A percentile compares a stretch with the other conserved stretches of the same genome.
Evolutionary conservation across 176 grass and related monocot species (phyloP).

Genomic region (Bolboschoenus planiculmis): DNA sequence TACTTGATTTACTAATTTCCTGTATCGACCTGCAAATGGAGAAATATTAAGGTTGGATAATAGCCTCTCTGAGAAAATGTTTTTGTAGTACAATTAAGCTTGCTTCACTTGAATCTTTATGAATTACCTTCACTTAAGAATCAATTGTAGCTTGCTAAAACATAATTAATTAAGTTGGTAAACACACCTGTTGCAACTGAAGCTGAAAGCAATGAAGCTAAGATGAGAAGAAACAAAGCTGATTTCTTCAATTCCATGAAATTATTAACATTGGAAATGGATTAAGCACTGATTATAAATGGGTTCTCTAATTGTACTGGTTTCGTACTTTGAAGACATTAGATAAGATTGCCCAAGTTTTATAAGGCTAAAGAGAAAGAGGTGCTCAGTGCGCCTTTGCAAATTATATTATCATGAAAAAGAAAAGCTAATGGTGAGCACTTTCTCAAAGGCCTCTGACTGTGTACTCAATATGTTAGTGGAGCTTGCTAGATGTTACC

Average conservation of each 20-base stretch:
- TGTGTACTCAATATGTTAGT: constrained; percentile 39
- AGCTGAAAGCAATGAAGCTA: constrained; percentile 29
- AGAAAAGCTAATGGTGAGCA: constrained; percentile 24
- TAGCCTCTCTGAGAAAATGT: not conserved
- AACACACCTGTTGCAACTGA: constrained; percentile 32
- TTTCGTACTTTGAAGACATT: not conserved
- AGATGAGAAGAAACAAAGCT: constrained; percentile 30
- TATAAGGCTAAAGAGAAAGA: constrained; percentile 26
- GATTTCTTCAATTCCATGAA: constrained; percentile 27
- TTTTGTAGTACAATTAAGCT: not conserved
- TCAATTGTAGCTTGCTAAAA: not conserved
- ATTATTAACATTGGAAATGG: not conserved
- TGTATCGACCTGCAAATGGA: constrained; percentile 14
- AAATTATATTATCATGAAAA: constrained; percentile 48
- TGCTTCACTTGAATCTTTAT: not conserved
- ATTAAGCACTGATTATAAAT: constrained; percentile 14
- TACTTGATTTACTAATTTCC: constrained; percentile 22
- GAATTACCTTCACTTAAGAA: not conserved
- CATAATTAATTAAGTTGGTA: not conserved
- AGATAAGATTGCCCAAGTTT: constrained; percentile 1
- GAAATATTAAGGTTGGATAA: not conserved
- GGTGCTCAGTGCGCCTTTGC: constrained; percentile 19
- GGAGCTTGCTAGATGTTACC: constrained; percentile 21
- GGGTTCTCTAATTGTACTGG: not conserved
- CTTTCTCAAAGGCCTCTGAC: constrained; percentile 39